Evolutionary conservation across 2,329 filamentous ascomycete species (phyloP).

Genomic region (Xylariaceae sp.): DNA sequence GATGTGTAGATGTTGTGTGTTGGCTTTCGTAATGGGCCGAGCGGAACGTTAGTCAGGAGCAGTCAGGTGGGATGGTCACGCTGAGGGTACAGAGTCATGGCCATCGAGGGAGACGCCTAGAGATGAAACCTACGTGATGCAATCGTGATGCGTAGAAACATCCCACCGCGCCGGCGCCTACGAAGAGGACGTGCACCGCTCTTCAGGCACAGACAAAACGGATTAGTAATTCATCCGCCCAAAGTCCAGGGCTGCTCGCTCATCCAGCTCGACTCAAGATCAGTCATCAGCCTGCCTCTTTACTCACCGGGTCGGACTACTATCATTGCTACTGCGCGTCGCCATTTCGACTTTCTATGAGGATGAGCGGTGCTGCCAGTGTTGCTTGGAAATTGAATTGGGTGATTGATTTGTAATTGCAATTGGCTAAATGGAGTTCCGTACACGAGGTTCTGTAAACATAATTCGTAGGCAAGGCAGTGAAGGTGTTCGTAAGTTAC

Average conservation of each 20-base stretch:
- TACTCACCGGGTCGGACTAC: slow-evolving; percentile 1
- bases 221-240: slow-evolving; percentile 2
- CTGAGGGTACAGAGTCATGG: not conserved
- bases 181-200: slow-evolving; percentile 56
- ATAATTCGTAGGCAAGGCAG: too few relatives aligned
- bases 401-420: too few relatives aligned
- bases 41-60: slow-evolving; percentile 10
- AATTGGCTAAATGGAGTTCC: too few relatives aligned
- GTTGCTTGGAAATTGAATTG: too few relatives aligned
- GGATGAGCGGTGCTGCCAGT: not conserved
- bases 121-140: slow-evolving; percentile 42
- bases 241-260: not conserved
- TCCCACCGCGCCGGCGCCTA: slow-evolving; percentile 66
- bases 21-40: slow-evolving; percentile 34
- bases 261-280: not conserved
- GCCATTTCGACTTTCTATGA: slow-evolving; percentile 1
- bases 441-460: too few relatives aligned
- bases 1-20: slow-evolving; percentile 53
- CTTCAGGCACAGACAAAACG: not conserved
- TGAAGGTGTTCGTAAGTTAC: too few relatives aligned
- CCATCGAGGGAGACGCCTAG: not conserved
- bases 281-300: not conserved
- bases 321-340: not conserved
- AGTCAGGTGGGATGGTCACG: not conserved
- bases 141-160: slow-evolving; percentile 67